Percentiles rank a stretch among this genome's conserved stretches.
Evolutionary conservation across 805 yeast genomes (phyloP).

Genomic region (Barnettozyma botsteinii): DNA sequence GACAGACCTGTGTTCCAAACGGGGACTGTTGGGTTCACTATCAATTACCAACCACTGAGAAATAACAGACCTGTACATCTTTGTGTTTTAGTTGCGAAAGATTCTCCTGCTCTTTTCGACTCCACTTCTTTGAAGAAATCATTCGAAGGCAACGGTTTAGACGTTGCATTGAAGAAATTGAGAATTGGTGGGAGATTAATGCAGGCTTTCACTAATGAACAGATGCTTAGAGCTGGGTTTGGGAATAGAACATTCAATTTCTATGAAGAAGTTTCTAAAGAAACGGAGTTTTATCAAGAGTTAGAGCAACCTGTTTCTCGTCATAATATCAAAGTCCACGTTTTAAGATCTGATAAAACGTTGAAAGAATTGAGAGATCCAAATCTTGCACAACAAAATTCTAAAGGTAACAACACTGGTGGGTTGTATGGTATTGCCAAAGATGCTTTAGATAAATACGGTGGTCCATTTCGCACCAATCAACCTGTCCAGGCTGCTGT

Average conservation of each 20-base stretch:
- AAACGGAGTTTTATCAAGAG: constrained; percentile 48
- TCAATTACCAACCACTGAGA: constrained; percentile 49
- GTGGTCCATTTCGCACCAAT: constrained; percentile 43
- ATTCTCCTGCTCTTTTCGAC: constrained; percentile 67
- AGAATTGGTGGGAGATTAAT: constrained; percentile 80
- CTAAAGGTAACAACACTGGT: constrained; percentile 65
- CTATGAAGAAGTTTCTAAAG: constrained; percentile 54
- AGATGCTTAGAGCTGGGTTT: constrained; percentile 72
- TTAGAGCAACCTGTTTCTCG: constrained; percentile 30
- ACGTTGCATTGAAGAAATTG: constrained; percentile 66
- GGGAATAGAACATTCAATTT: constrained; percentile 76
- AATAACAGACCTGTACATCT: constrained; percentile 77
- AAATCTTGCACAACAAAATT: constrained; percentile 82
- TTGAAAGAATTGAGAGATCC: constrained; percentile 69
- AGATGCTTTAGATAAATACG: constrained; percentile 57
- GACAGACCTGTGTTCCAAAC: constrained; percentile 5
- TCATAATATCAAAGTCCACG: constrained; percentile 70
- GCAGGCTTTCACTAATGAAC: constrained; percentile 91
- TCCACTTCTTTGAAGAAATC: constrained; percentile 46
- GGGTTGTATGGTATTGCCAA: constrained; percentile 73
- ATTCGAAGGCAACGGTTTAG: constrained; percentile 59
- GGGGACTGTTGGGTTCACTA: constrained; percentile 21
- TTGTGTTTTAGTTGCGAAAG: constrained; percentile 69
- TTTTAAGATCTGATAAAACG: constrained; percentile 61
- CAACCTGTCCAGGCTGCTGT: constrained; percentile 74